phyloP scores from a whole-genome alignment of 225 moss, liverwort and hornwort species.

The Physcomitrellopsis africana region DNA sequence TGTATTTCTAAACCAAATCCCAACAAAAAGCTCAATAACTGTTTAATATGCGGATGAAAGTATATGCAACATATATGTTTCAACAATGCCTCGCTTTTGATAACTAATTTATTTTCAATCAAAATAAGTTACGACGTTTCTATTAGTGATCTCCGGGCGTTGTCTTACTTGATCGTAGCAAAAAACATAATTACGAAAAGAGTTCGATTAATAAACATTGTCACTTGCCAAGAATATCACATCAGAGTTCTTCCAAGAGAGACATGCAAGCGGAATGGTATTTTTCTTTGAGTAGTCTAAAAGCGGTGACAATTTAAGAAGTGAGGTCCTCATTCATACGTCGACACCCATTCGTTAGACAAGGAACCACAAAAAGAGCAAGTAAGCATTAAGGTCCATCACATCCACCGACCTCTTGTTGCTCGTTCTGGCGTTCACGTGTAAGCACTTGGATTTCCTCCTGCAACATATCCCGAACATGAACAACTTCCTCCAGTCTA shows the following conservation, averaged over 20 bases:
- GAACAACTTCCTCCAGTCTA: constrained; percentile 66
- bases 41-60: neutral
- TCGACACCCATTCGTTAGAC: neutral
- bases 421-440: constrained; percentile 36
- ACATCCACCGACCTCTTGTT: constrained; percentile 39
- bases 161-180: too few relatives aligned
- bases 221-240: neutral
- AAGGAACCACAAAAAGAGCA: neutral
- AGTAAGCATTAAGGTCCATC: neutral
- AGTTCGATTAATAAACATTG: too few relatives aligned
- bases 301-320: neutral
- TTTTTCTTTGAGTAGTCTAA: neutral
- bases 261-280: neutral
- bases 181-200: too few relatives aligned
- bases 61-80: neutral
- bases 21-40: constrained; percentile 21
- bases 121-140: too few relatives aligned
- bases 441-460: constrained; percentile 52
- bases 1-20: constrained; percentile 38
- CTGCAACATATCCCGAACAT: constrained; percentile 66
- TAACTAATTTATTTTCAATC: neutral
- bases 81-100: neutral
- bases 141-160: too few relatives aligned
- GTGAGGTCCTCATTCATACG: neutral
- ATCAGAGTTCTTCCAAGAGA: neutral